These are phyloP conservation scores for Ophiostoma ulmi DNA, from an alignment of 2,329 filamentous ascomycete species.

Conservation along the genomic window DNA sequence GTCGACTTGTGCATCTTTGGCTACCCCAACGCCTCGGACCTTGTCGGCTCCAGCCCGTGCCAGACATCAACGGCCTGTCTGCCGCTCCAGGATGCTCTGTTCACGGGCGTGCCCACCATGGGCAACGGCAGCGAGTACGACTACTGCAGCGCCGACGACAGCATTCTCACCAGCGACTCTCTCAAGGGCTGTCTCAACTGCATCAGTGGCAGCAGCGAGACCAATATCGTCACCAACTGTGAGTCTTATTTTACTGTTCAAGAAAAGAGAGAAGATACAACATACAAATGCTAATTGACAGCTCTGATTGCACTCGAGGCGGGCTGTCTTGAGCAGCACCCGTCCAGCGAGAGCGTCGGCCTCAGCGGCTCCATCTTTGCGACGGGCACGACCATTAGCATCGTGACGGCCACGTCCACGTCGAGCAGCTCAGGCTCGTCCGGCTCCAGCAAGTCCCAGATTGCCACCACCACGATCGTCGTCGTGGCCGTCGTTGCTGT, in stretches of 20 bases:
- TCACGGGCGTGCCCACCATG: slow-evolving; percentile 38
- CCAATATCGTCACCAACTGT: slow-evolving; percentile 49
- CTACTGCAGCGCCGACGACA: slow-evolving; percentile 44
- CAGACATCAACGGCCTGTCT: slow-evolving; percentile 49
- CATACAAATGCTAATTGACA: not conserved
- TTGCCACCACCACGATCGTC: slow-evolving; percentile 36
- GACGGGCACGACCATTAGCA: slow-evolving; percentile 30
- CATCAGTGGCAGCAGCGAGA: slow-evolving; percentile 40
- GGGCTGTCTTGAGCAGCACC: slow-evolving; percentile 46
- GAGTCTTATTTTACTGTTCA: slow-evolving; percentile 30
- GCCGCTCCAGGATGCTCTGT: slow-evolving; percentile 39
- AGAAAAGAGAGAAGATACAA: not conserved
- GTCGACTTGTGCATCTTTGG: slow-evolving; percentile 51
- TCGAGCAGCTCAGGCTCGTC: slow-evolving; percentile 19
- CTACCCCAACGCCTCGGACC: slow-evolving; percentile 44
- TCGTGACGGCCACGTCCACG: slow-evolving; percentile 34
- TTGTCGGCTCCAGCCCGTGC: slow-evolving; percentile 46
- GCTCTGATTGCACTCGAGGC: slow-evolving; percentile 47
- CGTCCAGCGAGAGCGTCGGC: slow-evolving; percentile 30
- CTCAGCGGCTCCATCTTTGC: slow-evolving; percentile 33
- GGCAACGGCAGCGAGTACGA: slow-evolving; percentile 37
- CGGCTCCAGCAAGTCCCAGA: slow-evolving; percentile 15
- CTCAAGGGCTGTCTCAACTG: slow-evolving; percentile 44
- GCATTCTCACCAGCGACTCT: slow-evolving; percentile 34
- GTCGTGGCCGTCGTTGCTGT: slow-evolving; percentile 40